A percentile compares a stretch with the other conserved stretches of the same genome.
Conservation (phyloP, 441 rosid species). For the Rhodomyrtus psidioides region DNA sequence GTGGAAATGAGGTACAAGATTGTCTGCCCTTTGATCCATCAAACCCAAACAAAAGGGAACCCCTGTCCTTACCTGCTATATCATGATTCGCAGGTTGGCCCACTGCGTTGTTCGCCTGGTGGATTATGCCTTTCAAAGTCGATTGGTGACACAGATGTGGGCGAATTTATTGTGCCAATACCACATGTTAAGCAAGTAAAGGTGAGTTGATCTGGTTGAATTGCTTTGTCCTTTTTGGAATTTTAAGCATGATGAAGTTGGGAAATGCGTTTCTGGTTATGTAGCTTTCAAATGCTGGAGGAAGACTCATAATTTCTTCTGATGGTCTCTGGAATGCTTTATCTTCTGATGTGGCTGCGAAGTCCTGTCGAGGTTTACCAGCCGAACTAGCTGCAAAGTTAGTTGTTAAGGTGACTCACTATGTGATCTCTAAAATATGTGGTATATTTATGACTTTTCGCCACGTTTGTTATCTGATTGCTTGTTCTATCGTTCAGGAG, state of each 20-base stretch:
- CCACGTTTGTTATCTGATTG: not conserved
- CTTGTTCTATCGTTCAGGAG: slow-evolving; percentile 39
- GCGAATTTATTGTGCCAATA: slow-evolving; percentile 90
- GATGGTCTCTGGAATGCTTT: slow-evolving; percentile 98
- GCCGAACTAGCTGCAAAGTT: slow-evolving; percentile 95
- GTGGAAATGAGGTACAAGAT: slow-evolving; percentile 75
- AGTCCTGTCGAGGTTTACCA: slow-evolving; percentile 84
- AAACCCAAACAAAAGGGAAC: not conserved
- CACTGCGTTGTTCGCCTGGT: slow-evolving; percentile 99
- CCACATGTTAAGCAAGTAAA: slow-evolving; percentile 99
- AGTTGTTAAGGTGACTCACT: slow-evolving; percentile 74
- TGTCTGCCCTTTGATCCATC: not conserved
- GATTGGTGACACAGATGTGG: slow-evolving; percentile 94
- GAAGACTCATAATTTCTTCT: slow-evolving; percentile 91
- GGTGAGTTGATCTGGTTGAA: slow-evolving; percentile 25
- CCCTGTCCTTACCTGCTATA: not conserved
- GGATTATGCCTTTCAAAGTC: slow-evolving; percentile 97
- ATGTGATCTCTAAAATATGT: not conserved
- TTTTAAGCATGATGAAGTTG: not conserved
- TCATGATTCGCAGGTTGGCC: slow-evolving; percentile 60
- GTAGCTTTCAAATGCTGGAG: slow-evolving; percentile 88
- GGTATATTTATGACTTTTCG: not conserved
- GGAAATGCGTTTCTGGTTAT: not conserved
- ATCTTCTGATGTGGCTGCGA: slow-evolving; percentile 88
- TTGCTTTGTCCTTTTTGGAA: not conserved